Evolutionary conservation across 495 filamentous ascomycete genomes (phyloP).

Genomic region (Penicillium cosmopolitanum): DNA sequence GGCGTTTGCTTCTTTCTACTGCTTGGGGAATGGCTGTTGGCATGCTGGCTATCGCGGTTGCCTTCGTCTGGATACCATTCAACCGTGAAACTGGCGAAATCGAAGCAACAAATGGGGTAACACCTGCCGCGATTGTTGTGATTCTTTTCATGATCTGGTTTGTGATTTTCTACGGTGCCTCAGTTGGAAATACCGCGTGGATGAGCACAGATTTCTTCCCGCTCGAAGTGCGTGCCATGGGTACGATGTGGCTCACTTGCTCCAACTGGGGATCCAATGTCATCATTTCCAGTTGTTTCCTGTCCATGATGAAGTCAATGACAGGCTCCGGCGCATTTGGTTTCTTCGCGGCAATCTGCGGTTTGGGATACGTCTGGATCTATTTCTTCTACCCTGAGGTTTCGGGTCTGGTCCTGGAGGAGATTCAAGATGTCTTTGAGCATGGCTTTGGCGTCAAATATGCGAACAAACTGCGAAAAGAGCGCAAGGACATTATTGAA

Average conservation of each 20-base stretch:
- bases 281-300: constrained; percentile 56
- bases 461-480: constrained; percentile 40
- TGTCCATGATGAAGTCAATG: constrained; percentile 51
- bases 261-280: constrained; percentile 56
- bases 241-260: constrained; percentile 56
- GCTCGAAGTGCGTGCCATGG: constrained; percentile 55
- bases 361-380: constrained; percentile 49
- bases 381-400: constrained; percentile 57
- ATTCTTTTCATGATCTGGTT: constrained; percentile 53
- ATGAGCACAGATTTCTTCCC: constrained; percentile 56
- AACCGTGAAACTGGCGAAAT: constrained; percentile 36
- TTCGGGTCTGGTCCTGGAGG: constrained; percentile 52
- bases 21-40: constrained; percentile 50
- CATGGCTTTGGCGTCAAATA: constrained; percentile 51
- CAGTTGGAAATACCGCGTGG: constrained; percentile 55
- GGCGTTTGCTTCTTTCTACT: constrained; percentile 54
- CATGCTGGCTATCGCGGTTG: constrained; percentile 47
- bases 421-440: constrained; percentile 52
- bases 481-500: constrained; percentile 19
- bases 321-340: constrained; percentile 55
- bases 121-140: constrained; percentile 45
- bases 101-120: constrained; percentile 25
- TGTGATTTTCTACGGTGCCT: constrained; percentile 50
- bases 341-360: constrained; percentile 55
- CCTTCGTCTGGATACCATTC: constrained; percentile 55